A percentile compares a stretch with the other conserved stretches of the same genome.
Evolutionary conservation across 208 protist genomes (phyloP).

Genomic region (Phytomonas francai): DNA sequence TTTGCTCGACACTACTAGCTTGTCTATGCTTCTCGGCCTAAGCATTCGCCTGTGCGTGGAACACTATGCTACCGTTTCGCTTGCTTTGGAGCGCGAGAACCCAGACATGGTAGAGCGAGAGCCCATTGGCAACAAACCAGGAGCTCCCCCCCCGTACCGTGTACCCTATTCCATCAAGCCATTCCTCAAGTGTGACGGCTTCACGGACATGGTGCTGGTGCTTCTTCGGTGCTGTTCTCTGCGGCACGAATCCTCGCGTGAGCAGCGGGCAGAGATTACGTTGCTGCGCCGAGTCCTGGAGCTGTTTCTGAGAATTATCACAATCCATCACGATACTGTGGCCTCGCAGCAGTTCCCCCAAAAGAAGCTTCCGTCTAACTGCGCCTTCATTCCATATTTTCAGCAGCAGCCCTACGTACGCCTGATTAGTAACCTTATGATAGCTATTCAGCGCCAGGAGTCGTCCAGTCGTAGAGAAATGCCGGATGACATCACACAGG

Average conservation of each 20-base stretch:
- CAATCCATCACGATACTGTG: slow-evolving; percentile 66
- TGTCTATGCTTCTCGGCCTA: slow-evolving; percentile 77
- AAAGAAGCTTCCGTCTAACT: slow-evolving; percentile 40
- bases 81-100: slow-evolving; percentile 69
- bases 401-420: slow-evolving; percentile 97
- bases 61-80: slow-evolving; percentile 70
- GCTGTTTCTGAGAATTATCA: slow-evolving; percentile 54
- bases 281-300: slow-evolving; percentile 76
- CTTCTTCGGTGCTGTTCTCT: slow-evolving; percentile 79
- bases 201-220: slow-evolving; percentile 91
- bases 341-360: slow-evolving; percentile 22
- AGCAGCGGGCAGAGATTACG: slow-evolving; percentile 52
- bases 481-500: slow-evolving; percentile 62
- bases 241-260: slow-evolving; percentile 39
- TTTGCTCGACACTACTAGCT: slow-evolving; percentile 75
- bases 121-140: slow-evolving; percentile 32
- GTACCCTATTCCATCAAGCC: slow-evolving; percentile 43
- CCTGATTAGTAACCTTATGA: slow-evolving; percentile 91
- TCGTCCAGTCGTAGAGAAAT: slow-evolving; percentile 31
- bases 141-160: slow-evolving; percentile 60
- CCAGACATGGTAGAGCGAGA: slow-evolving; percentile 8
- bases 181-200: slow-evolving; percentile 83
- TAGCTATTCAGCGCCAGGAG: slow-evolving; percentile 69
- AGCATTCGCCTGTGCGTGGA: slow-evolving; percentile 85
- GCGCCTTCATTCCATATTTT: slow-evolving; percentile 81